Evolutionary conservation across 306 rosid species (phyloP).

Genomic region (Lithocarpus polystachyus): DNA sequence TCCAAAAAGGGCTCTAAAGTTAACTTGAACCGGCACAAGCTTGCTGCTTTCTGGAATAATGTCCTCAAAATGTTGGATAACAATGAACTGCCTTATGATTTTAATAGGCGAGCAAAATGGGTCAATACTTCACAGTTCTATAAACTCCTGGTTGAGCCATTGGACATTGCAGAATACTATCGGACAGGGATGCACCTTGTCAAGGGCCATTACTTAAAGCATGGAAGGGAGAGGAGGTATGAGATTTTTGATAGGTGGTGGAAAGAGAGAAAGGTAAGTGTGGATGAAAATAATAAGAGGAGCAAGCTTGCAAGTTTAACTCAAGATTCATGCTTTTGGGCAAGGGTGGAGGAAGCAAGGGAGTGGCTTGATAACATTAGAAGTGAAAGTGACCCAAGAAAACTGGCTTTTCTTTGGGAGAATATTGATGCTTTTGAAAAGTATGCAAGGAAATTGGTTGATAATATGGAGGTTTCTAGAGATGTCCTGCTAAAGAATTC

Average conservation of each 20-base stretch:
- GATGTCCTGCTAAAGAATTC: slow-evolving; percentile 76
- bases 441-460: slow-evolving; percentile 48
- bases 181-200: slow-evolving; percentile 34
- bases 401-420: slow-evolving; percentile 37
- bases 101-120: slow-evolving; percentile 55
- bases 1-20: slow-evolving; percentile 43
- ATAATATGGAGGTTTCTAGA: slow-evolving; percentile 60
- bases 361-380: slow-evolving; percentile 59
- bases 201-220: slow-evolving; percentile 64
- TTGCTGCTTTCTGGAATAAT: slow-evolving; percentile 61
- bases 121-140: slow-evolving; percentile 54
- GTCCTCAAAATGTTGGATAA: slow-evolving; percentile 57
- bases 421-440: slow-evolving; percentile 48
- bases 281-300: slow-evolving; percentile 32
- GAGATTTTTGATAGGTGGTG: slow-evolving; percentile 74
- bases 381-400: slow-evolving; percentile 43
- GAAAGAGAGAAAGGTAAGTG: slow-evolving; percentile 29
- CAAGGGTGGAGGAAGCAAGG: slow-evolving; percentile 79
- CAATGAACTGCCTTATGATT: slow-evolving; percentile 58
- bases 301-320: slow-evolving; percentile 68
- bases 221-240: slow-evolving; percentile 69
- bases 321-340: slow-evolving; percentile 90
- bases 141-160: slow-evolving; percentile 71
- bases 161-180: slow-evolving; percentile 83
- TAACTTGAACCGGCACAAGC: slow-evolving; percentile 61